Base-by-base conservation (phyloP, 441 rosid genomes). In the Croton laevigatus region DNA sequence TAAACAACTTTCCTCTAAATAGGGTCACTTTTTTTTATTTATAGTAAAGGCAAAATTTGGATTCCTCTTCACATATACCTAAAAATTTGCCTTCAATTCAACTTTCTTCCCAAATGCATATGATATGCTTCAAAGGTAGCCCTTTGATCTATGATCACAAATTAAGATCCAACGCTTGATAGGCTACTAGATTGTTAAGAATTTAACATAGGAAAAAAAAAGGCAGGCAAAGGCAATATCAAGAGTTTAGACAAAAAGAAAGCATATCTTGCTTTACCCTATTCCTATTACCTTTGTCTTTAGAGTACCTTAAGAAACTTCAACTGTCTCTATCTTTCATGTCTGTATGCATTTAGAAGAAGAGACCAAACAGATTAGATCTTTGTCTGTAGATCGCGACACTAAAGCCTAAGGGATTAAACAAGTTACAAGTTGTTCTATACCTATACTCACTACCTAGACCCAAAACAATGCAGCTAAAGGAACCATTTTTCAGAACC, bases 401-500 rank as follows among this genome's bases (percentile, higher is more conserved):
- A 46, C 54, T 19, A 60, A 32, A 49, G 64, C 45, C 54, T 19
- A 60, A 32, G 54, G 64, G 51, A 65, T 23, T 49, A 54, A 63
- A 32, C 73, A 68, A 45, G 19, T 16, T 49, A 6, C 9, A 9
- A 40, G 32, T 27, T 27, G 32, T 46, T 59, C 57, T 48, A n/a
- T 27, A 13, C 44, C 44, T 48, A 37, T 46, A 23, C 48, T n/a
- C 27, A 54, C 13, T 53, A 16, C 38, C 49, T 46, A 36, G 4
- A 34, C 23, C 49, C 51, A 74, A 54, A 77, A 81, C 73, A 65
- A 90, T 86, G 86, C 85, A 77, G 81, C 78, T 88, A 48, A 74
- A 82, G 75, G 89, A 88, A 65, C 83, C 97, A 76, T 74, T 86
- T 64, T 62, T 74, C 32, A 88, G 85, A 76, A 81, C 89, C 81